These are phyloP conservation scores for Melampsora americana DNA, from an alignment of 1,284 basidiomycete species.

Conservation along the genomic window DNA sequence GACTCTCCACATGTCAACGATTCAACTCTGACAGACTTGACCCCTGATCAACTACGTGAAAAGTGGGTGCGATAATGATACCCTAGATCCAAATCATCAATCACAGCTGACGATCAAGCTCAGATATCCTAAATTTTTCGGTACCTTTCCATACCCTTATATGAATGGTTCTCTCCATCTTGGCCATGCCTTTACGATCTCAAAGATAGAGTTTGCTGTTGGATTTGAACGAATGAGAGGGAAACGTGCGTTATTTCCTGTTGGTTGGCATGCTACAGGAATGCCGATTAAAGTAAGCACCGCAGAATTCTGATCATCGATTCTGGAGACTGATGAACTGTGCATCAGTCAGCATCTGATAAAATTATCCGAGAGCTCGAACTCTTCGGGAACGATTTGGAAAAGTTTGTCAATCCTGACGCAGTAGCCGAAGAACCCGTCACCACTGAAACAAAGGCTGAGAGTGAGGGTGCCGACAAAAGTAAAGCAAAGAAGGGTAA, in stretches of 20 bases:
- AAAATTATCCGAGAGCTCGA: constrained; percentile 97
- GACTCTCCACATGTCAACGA: constrained; percentile 38
- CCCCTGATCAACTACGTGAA: constrained; percentile 32
- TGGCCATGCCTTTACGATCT: constrained; percentile 96
- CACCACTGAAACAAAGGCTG: constrained; percentile 47
- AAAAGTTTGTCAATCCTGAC: constrained; percentile 56
- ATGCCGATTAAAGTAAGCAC: constrained; percentile 92
- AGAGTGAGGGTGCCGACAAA: constrained; percentile 49
- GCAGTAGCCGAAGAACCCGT: constrained; percentile 8
- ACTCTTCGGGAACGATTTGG: constrained; percentile 87
- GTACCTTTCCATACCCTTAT: constrained; percentile 60
- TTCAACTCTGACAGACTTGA: constrained; percentile 18
- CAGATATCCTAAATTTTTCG: constrained; percentile 43
- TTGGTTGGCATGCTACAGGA: constrained; percentile 94
- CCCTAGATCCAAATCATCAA: not conserved
- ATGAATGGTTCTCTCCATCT: constrained; percentile 98
- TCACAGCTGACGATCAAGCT: constrained; percentile 1
- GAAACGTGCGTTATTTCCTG: constrained; percentile 88
- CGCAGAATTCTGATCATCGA: not conserved
- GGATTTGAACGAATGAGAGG: constrained; percentile 95
- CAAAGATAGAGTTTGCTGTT: constrained; percentile 94
- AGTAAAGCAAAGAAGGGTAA: constrained; percentile 94
- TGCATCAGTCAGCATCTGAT: constrained; percentile 69
- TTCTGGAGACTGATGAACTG: constrained; percentile 45
- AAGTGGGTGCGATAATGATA: constrained; percentile 10